Conservation (phyloP, 768 basidiomycete genomes). For the Hericium rajendrae region DNA sequence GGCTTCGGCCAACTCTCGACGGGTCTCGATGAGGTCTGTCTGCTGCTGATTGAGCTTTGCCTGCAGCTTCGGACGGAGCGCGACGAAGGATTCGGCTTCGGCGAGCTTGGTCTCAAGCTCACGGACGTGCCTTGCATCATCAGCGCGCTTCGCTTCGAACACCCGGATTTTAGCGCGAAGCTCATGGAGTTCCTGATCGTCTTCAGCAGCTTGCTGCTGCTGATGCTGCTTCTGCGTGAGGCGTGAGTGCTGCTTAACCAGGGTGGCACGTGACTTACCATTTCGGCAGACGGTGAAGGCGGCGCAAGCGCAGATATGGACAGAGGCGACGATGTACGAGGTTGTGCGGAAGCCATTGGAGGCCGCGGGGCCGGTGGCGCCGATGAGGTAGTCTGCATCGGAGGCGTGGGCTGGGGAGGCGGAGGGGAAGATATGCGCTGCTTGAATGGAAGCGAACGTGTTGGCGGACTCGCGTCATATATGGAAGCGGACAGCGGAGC, state of each 20-base stretch:
- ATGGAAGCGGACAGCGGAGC: slow-evolving; percentile 21
- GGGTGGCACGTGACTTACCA: not conserved
- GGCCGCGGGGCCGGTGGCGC: slow-evolving; percentile 8
- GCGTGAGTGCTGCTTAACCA: no score
- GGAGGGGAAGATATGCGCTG: slow-evolving; percentile 27
- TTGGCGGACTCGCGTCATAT: slow-evolving; percentile 16
- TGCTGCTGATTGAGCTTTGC: slow-evolving; percentile 77
- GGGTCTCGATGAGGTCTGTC: slow-evolving; percentile 65
- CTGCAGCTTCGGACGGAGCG: slow-evolving; percentile 83
- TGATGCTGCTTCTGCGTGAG: no score
- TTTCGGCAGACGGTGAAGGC: slow-evolving; percentile 3
- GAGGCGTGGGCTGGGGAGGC: slow-evolving; percentile 2
- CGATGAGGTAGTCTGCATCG: not conserved
- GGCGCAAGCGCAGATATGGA: not conserved
- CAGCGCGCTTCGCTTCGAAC: slow-evolving; percentile 77
- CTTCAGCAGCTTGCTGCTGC: not conserved
- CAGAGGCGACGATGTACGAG: not conserved
- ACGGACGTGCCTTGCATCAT: slow-evolving; percentile 77
- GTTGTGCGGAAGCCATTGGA: slow-evolving; percentile 8
- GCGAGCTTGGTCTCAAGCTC: slow-evolving; percentile 77
- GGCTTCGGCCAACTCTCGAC: slow-evolving; percentile 69
- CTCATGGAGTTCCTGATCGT: slow-evolving; percentile 67
- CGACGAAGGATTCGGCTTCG: slow-evolving; percentile 77
- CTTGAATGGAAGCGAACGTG: slow-evolving; percentile 15
- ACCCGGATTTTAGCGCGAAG: slow-evolving; percentile 75